Percentiles rank a stretch among this genome's conserved stretches.
Evolutionary conservation across 2,329 filamentous ascomycete species (phyloP).

Genomic region (Aureobasidium sp.): DNA sequence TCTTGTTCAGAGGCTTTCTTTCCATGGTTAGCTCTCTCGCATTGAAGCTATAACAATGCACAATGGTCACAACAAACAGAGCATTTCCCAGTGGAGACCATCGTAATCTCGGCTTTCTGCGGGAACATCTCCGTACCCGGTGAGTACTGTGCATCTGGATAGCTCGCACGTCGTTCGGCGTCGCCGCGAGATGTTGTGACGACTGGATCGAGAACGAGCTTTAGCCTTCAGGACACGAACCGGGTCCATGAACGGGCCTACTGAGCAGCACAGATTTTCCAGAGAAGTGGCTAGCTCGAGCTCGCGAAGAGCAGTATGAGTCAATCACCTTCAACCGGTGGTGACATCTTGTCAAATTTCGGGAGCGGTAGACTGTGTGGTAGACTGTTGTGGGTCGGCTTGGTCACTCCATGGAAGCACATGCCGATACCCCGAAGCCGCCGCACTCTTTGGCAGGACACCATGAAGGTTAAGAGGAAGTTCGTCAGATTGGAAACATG

Average conservation of each 20-base stretch:
- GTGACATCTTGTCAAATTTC: conserved; percentile 4
- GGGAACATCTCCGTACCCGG: background rate
- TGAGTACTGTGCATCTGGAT: background rate
- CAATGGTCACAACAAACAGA: background rate
- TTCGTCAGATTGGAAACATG: background rate
- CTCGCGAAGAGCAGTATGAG: background rate
- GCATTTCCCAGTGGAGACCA: background rate
- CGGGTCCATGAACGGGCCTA: background rate
- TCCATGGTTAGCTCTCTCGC: no score
- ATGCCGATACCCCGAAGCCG: background rate
- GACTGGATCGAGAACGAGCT: background rate
- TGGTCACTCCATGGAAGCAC: background rate
- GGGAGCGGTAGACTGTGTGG: background rate
- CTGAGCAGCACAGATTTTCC: background rate
- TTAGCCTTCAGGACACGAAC: no score
- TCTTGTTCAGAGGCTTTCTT: no score
- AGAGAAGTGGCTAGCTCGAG: background rate
- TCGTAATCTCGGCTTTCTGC: background rate
- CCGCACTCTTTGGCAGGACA: background rate
- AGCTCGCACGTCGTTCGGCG: background rate
- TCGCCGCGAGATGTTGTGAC: background rate
- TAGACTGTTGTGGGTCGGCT: background rate
- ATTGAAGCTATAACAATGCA: no score
- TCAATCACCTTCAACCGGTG: background rate
- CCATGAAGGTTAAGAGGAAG: background rate